Conservation (phyloP, 2,329 filamentous ascomycete genomes). For the Cladosporium sp. region DNA sequence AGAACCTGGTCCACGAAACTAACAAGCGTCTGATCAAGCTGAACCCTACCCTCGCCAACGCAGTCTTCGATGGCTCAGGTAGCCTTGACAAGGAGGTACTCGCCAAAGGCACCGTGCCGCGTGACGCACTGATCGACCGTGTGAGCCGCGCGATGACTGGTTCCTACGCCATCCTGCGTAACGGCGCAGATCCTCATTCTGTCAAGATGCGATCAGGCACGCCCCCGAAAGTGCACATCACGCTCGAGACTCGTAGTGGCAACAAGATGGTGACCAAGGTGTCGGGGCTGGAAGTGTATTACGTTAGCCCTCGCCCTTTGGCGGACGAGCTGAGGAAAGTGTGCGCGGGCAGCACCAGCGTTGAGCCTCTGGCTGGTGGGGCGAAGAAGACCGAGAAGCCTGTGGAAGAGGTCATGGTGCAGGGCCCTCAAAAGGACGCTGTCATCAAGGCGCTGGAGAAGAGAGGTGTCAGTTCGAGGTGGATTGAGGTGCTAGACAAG, state of each 20-base stretch:
- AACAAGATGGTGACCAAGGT: constrained; percentile 67
- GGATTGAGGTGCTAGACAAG: constrained; percentile 67
- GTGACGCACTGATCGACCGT: constrained; percentile 62
- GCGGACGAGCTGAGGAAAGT: constrained; percentile 67
- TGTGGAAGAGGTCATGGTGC: constrained; percentile 66
- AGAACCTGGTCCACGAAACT: constrained; percentile 56
- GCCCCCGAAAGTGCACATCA: constrained; percentile 60
- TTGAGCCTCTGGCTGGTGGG: constrained; percentile 60
- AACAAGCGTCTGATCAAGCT: constrained; percentile 64
- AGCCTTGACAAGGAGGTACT: constrained; percentile 57
- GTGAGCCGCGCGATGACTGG: constrained; percentile 57
- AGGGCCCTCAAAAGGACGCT: constrained; percentile 65
- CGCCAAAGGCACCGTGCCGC: constrained; percentile 58
- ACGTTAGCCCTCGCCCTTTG: constrained; percentile 59
- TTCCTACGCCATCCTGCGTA: constrained; percentile 59
- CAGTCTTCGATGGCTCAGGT: constrained; percentile 57
- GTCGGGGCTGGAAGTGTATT: constrained; percentile 61
- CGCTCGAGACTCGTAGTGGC: constrained; percentile 64
- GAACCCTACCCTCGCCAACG: constrained; percentile 63
- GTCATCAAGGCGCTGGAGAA: constrained; percentile 60
- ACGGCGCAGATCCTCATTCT: constrained; percentile 41
- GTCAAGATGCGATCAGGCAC: constrained; percentile 63
- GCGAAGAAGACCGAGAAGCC: constrained; percentile 62
- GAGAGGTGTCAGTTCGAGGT: constrained; percentile 59
- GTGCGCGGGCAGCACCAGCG: constrained; percentile 67